Base-by-base conservation (phyloP, 1,284 basidiomycete genomes). In the Ceratobasidium sp. region DNA sequence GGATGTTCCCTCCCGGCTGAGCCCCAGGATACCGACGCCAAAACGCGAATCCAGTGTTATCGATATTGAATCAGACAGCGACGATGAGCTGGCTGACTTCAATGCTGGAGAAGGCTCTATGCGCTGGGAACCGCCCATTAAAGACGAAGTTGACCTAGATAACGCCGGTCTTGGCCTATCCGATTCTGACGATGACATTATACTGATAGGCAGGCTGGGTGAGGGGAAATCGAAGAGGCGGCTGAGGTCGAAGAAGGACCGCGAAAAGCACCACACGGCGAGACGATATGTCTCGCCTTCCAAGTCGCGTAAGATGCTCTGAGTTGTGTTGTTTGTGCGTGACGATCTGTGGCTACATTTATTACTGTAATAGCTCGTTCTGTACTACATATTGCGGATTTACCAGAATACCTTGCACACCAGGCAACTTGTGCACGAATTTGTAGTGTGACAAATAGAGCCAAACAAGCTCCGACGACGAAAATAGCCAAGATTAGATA, bases 11-110 rank as follows among this genome's bases (percentile, higher is more conserved):
- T 23, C n/a, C 44, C 72, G 39, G 33, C n/a, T 20, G 12, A 18
- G 46, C 18, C 51, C 68, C 7, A 66, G 15, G 56, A 23, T 40
- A n/a, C 58, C 46, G 13, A 26, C 18, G 12, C 42, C 61, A 12
- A 44, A 75, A 39, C 72, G 72, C 60, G 72, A 75, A 39, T 63
- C 60, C 33, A 75, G 72, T 46, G 61, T 75, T 26, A 75, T 75
- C 49, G 72, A 75, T 55, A 75, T 75, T 28, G 72, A 75, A 5
- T 75, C 72, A 9, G 72, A 75, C 26, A 75, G 72, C n/a, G 72
- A 75, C 10, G 72, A 75, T 42, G 72, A 75, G 28, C 61, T 75
- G 0, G 72, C 58, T 13, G 49, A 20, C 12, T 75, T 51, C 46
- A 58, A 75, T 26, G 72, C 51, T 12, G 72, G 72, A 5, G 60